Percentiles rank a stretch among this genome's conserved stretches.
Conservation (phyloP, 345 rosid genomes). For the Isatis tinctoria region DNA sequence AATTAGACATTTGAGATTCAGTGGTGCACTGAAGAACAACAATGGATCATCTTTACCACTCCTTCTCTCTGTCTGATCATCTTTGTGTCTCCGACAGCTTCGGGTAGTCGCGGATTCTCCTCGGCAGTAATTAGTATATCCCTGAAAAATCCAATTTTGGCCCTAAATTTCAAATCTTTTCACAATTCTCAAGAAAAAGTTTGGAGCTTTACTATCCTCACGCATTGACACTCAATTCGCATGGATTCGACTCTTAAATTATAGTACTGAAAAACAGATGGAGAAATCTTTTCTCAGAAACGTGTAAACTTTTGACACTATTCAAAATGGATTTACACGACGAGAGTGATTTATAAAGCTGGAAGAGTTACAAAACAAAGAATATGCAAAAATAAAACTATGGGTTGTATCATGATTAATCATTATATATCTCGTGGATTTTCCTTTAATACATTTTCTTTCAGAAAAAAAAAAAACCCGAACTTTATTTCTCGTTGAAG, state of each 20-base stretch:
- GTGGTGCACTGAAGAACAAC: conserved; percentile 2
- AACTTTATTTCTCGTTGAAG: conserved; percentile 3
- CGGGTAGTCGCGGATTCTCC: not conserved
- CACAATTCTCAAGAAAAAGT: not conserved
- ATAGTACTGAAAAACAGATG: not conserved
- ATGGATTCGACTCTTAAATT: not conserved
- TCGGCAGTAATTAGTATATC: not conserved
- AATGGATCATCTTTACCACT: not conserved
- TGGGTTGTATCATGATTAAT: not conserved
- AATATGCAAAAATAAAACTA: not conserved
- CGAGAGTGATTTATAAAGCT: not conserved
- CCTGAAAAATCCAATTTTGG: not conserved
- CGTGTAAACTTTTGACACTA: not conserved
- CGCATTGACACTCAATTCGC: not conserved
- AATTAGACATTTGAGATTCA: conserved; percentile 1
- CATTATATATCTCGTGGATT: not conserved
- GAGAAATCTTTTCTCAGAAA: not conserved
- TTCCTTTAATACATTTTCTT: not conserved
- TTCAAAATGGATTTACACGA: not conserved
- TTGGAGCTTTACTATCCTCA: not conserved
- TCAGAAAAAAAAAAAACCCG: not conserved
- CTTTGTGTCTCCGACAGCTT: conserved; percentile 10
- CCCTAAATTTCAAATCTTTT: not conserved
- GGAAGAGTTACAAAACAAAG: conserved; percentile 3
- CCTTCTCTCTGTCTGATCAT: not conserved